These are phyloP conservation scores for Termitomyces sp. DNA, from an alignment of 1,284 basidiomycete species.

Conservation along the genomic window DNA sequence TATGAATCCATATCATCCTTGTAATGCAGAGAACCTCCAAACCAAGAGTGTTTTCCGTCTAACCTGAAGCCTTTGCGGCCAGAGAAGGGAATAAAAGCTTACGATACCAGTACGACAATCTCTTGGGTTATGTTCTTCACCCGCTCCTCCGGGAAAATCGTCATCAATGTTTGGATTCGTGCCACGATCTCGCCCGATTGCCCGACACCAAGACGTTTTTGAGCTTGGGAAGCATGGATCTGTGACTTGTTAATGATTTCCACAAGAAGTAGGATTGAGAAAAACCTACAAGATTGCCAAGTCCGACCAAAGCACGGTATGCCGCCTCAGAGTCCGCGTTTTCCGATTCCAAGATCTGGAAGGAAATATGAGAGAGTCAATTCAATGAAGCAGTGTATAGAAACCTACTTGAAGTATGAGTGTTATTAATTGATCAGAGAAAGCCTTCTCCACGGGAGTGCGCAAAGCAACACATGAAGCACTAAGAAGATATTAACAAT, in stretches of 20 bases:
- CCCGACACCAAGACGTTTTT: slow-evolving; percentile 30
- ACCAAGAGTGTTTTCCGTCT: not conserved
- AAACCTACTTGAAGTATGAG: slow-evolving; percentile 44
- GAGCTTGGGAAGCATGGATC: slow-evolving; percentile 44
- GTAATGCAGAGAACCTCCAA: slow-evolving; percentile 1
- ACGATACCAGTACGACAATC: slow-evolving; percentile 32
- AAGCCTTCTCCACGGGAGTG: slow-evolving; percentile 30
- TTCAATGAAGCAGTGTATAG: not conserved
- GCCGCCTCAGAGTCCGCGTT: slow-evolving; percentile 75
- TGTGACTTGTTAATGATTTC: slow-evolving; percentile 22
- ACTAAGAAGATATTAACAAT: slow-evolving; percentile 30
- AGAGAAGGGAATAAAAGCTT: not conserved
- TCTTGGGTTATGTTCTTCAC: slow-evolving; percentile 47
- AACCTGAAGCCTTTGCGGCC: not conserved
- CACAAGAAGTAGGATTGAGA: not conserved
- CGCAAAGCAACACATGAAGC: slow-evolving; percentile 55
- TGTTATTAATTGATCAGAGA: slow-evolving; percentile 34
- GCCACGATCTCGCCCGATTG: slow-evolving; percentile 38
- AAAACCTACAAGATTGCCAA: slow-evolving; percentile 80
- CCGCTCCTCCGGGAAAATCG: slow-evolving; percentile 52
- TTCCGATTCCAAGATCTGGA: slow-evolving; percentile 58
- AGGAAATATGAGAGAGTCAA: slow-evolving; percentile 5
- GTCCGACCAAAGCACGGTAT: slow-evolving; percentile 81
- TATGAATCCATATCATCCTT: not conserved
- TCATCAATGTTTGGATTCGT: slow-evolving; percentile 34